Percentiles rank a stretch among this genome's conserved stretches.
Evolutionary conservation across 805 yeast genomes (phyloP).

Genomic region (Starmerella vaccinii): DNA sequence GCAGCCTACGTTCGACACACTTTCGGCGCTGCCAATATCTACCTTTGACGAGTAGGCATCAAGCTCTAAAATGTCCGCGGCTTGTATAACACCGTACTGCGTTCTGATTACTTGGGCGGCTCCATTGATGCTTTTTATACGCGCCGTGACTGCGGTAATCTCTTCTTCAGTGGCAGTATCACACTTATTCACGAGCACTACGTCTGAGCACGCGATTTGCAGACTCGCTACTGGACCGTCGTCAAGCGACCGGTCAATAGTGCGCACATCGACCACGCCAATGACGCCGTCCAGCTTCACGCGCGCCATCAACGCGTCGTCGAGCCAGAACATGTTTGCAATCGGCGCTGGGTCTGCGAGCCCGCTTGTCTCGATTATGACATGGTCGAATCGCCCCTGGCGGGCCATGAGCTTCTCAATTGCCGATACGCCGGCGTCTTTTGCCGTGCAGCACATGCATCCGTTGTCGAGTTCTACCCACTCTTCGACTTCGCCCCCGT

Average conservation of each 20-base stretch:
- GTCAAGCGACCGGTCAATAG: constrained; percentile 53
- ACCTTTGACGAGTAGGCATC: constrained; percentile 48
- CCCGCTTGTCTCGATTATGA: constrained; percentile 90
- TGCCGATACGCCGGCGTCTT: constrained; percentile 89
- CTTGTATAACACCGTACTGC: constrained; percentile 61
- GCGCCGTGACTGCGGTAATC: constrained; percentile 31
- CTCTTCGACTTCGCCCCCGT: constrained; percentile 58
- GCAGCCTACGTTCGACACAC: background rate
- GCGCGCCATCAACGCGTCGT: constrained; percentile 72
- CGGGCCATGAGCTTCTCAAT: constrained; percentile 67
- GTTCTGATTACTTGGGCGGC: constrained; percentile 60
- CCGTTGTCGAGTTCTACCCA: constrained; percentile 97
- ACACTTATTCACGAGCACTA: constrained; percentile 64
- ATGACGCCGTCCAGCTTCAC: constrained; percentile 87
- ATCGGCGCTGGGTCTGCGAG: constrained; percentile 97
- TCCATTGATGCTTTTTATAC: constrained; percentile 50
- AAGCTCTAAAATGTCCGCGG: constrained; percentile 58
- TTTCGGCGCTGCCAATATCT: background rate
- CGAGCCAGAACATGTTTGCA: constrained; percentile 96
- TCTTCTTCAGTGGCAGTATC: constrained; percentile 39
- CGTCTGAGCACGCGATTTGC: constrained; percentile 86
- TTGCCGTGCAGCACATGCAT: constrained; percentile 91
- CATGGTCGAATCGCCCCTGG: constrained; percentile 71
- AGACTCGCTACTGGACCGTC: constrained; percentile 70
- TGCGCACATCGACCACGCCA: constrained; percentile 63